phyloP scores from a whole-genome alignment of 129 eudicot genomes.

The Artemisia tridentata region DNA sequence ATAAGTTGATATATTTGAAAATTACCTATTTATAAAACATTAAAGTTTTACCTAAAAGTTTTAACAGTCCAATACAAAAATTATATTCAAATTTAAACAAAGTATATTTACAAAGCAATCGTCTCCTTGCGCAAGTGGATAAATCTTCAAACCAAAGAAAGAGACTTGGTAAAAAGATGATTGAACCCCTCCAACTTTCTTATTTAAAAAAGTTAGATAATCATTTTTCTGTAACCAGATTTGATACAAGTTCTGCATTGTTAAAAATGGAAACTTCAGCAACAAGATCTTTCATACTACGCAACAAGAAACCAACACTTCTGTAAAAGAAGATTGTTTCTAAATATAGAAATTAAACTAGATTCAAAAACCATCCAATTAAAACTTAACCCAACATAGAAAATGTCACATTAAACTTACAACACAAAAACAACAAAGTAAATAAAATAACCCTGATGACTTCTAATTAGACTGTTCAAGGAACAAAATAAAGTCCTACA shows the following conservation, averaged over 20 bases:
- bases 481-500: conserved; percentile 7
- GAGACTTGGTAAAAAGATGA: conserved; percentile 20
- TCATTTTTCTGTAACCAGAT: not conserved
- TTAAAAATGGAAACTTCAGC: conserved; percentile 14
- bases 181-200: conserved; percentile 20
- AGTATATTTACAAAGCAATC: not conserved
- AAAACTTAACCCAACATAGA: conserved; percentile 22
- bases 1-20: too few relatives aligned
- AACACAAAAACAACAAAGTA: conserved; percentile 14
- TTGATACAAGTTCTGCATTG: not conserved
- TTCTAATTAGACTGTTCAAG: conserved; percentile 14
- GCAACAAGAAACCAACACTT: not conserved
- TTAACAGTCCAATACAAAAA: too few relatives aligned
- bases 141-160: conserved; percentile 19
- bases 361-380: conserved; percentile 23
- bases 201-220: not conserved
- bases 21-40: too few relatives aligned
- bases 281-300: not conserved
- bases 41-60: too few relatives aligned
- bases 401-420: conserved; percentile 23
- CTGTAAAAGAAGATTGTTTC: not conserved
- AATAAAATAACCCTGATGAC: conserved; percentile 6
- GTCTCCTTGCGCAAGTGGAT: conserved; percentile 25
- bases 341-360: conserved; percentile 7
- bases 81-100: not conserved